These are phyloP conservation scores for Lizanozyma gosingica DNA, from an alignment of 1,139 yeast genomes.

Conservation along the genomic window DNA sequence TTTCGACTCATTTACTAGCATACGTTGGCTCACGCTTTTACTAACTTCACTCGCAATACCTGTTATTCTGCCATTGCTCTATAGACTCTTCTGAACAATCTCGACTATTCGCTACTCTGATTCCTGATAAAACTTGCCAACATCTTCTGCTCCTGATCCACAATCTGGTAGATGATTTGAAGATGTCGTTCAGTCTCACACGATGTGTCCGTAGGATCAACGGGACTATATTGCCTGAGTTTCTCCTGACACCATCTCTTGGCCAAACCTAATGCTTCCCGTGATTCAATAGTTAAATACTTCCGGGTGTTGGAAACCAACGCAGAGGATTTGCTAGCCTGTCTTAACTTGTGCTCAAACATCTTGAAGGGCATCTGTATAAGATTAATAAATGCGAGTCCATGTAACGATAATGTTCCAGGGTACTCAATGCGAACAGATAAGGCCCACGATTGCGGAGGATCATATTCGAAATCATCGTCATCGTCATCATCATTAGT, in stretches of 20 bases:
- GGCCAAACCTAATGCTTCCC: conserved; percentile 10
- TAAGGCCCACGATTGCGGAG: conserved; percentile 22
- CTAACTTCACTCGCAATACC: no score
- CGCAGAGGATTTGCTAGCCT: conserved; percentile 3
- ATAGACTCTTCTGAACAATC: no score
- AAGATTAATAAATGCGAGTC: conserved; percentile 8
- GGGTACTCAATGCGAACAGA: conserved; percentile 15
- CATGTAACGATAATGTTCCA: conserved; percentile 15
- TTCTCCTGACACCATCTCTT: conserved; percentile 16
- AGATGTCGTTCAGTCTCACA: conserved; percentile 13
- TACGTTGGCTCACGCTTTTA: no score
- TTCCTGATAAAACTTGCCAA: conserved; percentile 2
- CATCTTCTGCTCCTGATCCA: conserved; percentile 8
- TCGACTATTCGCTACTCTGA: no score
- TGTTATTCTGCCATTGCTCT: no score
- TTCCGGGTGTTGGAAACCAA: not conserved
- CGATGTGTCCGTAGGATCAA: conserved; percentile 7
- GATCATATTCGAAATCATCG: conserved; percentile 12
- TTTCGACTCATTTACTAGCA: no score
- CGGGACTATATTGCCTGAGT: conserved; percentile 5
- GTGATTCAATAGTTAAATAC: not conserved
- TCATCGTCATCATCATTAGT: conserved; percentile 11
- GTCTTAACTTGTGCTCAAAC: conserved; percentile 2
- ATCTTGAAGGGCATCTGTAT: conserved; percentile 5
- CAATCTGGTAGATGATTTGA: conserved; percentile 4